A percentile compares a stretch with the other conserved stretches of the same genome.
These are phyloP conservation scores for Bullera alba DNA, from an alignment of 768 basidiomycete genomes.

Conservation along the genomic window DNA sequence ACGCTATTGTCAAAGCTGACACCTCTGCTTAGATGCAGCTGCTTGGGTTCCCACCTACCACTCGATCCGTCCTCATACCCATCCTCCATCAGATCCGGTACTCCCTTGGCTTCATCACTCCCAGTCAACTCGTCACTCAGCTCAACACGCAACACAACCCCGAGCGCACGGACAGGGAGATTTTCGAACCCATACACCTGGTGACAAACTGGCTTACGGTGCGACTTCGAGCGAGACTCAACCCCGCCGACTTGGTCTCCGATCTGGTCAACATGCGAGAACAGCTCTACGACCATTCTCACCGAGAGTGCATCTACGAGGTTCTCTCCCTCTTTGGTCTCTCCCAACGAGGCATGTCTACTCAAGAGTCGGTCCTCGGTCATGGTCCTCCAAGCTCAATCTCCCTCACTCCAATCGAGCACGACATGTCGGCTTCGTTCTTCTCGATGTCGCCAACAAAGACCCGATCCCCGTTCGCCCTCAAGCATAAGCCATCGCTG, in stretches of 20 bases:
- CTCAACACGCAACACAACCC: slow-evolving; percentile 9
- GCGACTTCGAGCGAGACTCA: slow-evolving; percentile 3
- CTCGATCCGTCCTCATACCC: slow-evolving; percentile 11
- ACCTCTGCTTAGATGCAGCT: slow-evolving; percentile 17
- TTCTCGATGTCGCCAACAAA: neutral
- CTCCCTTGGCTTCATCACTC: slow-evolving; percentile 22
- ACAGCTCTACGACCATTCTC: neutral
- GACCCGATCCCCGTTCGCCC: neutral
- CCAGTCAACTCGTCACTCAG: slow-evolving; percentile 21
- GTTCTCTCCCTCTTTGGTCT: neutral
- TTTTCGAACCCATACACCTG: slow-evolving; percentile 3
- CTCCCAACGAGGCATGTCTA: neutral
- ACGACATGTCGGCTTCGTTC: neutral
- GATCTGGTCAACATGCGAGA: slow-evolving; percentile 6
- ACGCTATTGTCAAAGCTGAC: slow-evolving; percentile 1
- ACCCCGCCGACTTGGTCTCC: neutral
- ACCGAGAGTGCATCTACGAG: neutral
- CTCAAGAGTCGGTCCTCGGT: neutral
- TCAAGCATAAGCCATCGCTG: neutral
- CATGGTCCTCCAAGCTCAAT: neutral
- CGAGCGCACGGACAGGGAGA: neutral
- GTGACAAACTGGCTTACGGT: slow-evolving; percentile 6
- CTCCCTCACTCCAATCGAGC: neutral
- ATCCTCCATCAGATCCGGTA: slow-evolving; percentile 25
- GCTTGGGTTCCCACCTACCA: slow-evolving; percentile 5